phyloP scores from a whole-genome alignment of 2,329 filamentous ascomycete genomes.

The Xylariaceae sp. region DNA sequence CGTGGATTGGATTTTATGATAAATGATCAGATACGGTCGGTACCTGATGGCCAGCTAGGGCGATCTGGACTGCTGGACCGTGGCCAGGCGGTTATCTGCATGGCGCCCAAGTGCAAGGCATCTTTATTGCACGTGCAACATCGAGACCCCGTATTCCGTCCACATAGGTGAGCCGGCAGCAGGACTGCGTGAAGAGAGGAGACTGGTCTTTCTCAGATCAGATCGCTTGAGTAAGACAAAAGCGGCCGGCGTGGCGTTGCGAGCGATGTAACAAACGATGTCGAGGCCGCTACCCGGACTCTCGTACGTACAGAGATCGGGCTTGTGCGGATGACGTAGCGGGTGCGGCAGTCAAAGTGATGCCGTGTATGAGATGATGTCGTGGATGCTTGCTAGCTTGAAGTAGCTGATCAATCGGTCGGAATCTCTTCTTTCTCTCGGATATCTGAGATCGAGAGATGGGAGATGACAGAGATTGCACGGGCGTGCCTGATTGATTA shows the following conservation, averaged over 20 bases:
- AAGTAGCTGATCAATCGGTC: neutral
- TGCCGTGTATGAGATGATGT: neutral
- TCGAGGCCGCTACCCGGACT: conserved; percentile 4
- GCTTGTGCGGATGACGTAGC: conserved; percentile 15
- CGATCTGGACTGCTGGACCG: conserved; percentile 7
- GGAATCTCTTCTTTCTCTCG: conserved; percentile 5
- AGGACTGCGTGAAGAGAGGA: too few relatives aligned
- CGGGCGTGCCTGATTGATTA: neutral
- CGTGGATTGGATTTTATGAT: neutral
- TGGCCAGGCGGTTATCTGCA: conserved; percentile 18
- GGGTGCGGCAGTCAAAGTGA: neutral
- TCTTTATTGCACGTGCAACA: conserved; percentile 6
- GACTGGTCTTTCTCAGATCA: neutral
- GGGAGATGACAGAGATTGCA: conserved; percentile 1
- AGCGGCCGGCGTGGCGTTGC: neutral
- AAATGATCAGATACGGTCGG: neutral
- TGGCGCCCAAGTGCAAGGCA: conserved; percentile 9
- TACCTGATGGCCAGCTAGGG: neutral
- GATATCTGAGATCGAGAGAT: conserved; percentile 16
- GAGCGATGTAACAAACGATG: conserved; percentile 7
- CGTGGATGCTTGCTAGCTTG: conserved; percentile 3
- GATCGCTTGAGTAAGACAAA: neutral
- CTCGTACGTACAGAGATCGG: neutral
- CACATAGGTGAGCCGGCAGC: too few relatives aligned
- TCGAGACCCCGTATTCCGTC: neutral